Evolutionary conservation across 306 rosid species (phyloP), one percentile per base, ranked within the genome.

Genomic region (Comarum palustre): DNA sequence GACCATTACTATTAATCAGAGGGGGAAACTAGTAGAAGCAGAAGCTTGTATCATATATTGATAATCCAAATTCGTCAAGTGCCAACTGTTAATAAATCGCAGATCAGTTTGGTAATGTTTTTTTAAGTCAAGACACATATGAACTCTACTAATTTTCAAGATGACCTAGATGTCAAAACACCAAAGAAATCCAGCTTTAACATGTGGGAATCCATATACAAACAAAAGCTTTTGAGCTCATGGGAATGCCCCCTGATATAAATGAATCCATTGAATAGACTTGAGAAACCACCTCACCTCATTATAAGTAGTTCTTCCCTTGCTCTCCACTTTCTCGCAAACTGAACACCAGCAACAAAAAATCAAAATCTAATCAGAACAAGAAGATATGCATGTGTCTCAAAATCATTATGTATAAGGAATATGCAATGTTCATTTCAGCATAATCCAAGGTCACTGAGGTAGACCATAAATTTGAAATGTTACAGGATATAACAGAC

Each of bases 271-370:
- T 39, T 39, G 1, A 39, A 39, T 1, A 39, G 42, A 66, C 68
- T 59, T 54, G 62, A 69, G 62, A 66, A 72, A 80, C 51, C 68
- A 71, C 64, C 89, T 79, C 31, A 93, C 98, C 98, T 93, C 98
- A 55, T 91, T 93, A 75, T 93, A 93, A 67, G 96, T 91, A 68
- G 98, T 93, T 82, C 96, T 87, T 54, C 98, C 98, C 84, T 90
- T 91, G 90, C 96, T 91, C 84, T 93, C 97, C 76, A 93, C 98
- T 85, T 91, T 91, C 85, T 93, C 96, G 22, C 98, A 93, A 59
- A 93, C 98, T 93, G 88, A 58, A 86, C 50, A 79, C 48, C 71
- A 75, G 42, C 45, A 77, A 32, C 66, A 72, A 79, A 29, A 47
- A 69, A 72, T 71, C 82, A 76, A 74, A 51, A 78, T 12, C 19